Conservation (phyloP, 2,329 filamentous ascomycete genomes). For the Fusarium illudens region DNA sequence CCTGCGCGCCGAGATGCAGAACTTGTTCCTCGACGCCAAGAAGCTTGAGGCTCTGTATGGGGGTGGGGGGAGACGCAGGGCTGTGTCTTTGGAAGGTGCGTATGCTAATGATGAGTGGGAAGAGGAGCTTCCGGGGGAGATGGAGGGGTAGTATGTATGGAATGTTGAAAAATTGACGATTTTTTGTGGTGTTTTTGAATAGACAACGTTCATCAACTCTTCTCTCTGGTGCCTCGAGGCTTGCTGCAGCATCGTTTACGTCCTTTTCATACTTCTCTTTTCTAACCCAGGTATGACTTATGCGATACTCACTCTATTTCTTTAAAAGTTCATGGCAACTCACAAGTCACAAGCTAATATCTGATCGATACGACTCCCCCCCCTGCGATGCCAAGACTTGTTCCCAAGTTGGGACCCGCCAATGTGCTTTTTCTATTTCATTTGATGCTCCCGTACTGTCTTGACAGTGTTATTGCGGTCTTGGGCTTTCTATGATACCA, state of each 20-base stretch:
- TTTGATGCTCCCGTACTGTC: background rate
- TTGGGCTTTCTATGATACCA: background rate
- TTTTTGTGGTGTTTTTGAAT: background rate
- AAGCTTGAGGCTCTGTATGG: constrained; percentile 23
- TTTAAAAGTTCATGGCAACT: background rate
- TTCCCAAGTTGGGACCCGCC: background rate
- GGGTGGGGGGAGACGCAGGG: background rate
- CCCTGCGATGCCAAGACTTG: background rate
- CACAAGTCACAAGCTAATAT: background rate
- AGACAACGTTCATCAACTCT: background rate
- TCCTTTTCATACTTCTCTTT: background rate
- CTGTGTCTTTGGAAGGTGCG: constrained; percentile 10
- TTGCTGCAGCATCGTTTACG: background rate
- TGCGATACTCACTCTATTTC: background rate
- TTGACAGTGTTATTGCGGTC: background rate
- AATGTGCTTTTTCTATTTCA: background rate
- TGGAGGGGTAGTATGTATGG: constrained; percentile 21
- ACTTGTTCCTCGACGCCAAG: constrained; percentile 20
- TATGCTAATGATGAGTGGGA: constrained; percentile 35
- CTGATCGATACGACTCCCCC: no score
- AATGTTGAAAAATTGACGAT: background rate
- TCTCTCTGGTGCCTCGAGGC: background rate
- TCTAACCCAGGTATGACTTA: background rate
- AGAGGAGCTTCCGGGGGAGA: constrained; percentile 25
- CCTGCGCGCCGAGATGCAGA: constrained; percentile 21